Percentiles rank a stretch among this genome's conserved stretches.
phyloP scores from a whole-genome alignment of 768 basidiomycete genomes.

The Hygrophorus russula region DNA sequence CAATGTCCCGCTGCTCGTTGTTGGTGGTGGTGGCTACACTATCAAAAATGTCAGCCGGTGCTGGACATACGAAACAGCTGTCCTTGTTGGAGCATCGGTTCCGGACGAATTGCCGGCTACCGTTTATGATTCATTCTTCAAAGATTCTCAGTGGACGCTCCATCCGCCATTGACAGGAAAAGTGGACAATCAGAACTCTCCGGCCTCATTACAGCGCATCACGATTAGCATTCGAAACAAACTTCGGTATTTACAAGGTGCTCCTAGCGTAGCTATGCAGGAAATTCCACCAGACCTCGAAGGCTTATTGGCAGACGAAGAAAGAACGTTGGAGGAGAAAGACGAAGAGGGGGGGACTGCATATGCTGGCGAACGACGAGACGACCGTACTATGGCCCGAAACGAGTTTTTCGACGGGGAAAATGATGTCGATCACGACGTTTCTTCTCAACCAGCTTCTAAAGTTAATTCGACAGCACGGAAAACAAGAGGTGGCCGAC shows the following conservation, averaged over 20 bases:
- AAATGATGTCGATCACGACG: constrained; percentile 49
- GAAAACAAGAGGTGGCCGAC: constrained; percentile 12
- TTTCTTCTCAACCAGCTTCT: not conserved
- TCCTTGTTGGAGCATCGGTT: constrained; percentile 74
- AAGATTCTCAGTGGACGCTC: constrained; percentile 82
- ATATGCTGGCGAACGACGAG: constrained; percentile 42
- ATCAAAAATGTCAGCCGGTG: constrained; percentile 97
- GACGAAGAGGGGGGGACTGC: constrained; percentile 55
- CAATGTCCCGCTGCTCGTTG: constrained; percentile 78
- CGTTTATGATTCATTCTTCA: constrained; percentile 88
- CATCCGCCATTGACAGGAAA: constrained; percentile 88
- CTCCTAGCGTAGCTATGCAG: constrained; percentile 94
- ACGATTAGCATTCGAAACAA: constrained; percentile 80
- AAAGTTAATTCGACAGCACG: constrained; percentile 6
- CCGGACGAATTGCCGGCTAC: constrained; percentile 84
- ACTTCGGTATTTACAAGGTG: constrained; percentile 85
- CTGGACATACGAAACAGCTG: constrained; percentile 97
- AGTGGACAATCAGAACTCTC: constrained; percentile 88
- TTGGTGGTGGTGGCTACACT: constrained; percentile 95
- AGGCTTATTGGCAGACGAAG: constrained; percentile 65
- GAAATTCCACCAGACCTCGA: constrained; percentile 91
- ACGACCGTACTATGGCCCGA: constrained; percentile 38
- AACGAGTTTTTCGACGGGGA: constrained; percentile 73
- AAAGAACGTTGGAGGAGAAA: constrained; percentile 53
- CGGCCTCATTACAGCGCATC: constrained; percentile 75